phyloP scores from a whole-genome alignment of 2,329 filamentous ascomycete genomes.

The Aciculosporium take region DNA sequence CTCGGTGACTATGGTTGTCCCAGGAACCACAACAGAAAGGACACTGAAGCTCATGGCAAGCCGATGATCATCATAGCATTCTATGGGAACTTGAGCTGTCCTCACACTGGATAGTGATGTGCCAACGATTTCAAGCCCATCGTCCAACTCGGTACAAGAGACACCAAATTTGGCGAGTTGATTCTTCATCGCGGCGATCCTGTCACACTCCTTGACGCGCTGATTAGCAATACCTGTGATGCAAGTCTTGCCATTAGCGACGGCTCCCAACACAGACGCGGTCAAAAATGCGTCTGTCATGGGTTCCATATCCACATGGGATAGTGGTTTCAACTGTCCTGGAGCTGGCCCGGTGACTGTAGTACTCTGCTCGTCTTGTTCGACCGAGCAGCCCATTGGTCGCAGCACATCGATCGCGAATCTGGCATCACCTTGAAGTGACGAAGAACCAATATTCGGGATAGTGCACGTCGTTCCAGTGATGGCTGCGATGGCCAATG shows the following conservation, averaged over 20 bases:
- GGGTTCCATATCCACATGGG: slow-evolving; percentile 90
- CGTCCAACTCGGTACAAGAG: slow-evolving; percentile 71
- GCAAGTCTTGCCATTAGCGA: slow-evolving; percentile 67
- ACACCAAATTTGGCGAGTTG: slow-evolving; percentile 92
- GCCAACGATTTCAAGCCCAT: slow-evolving; percentile 70
- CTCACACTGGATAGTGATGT: slow-evolving; percentile 31
- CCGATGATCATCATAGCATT: slow-evolving; percentile 94
- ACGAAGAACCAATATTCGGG: slow-evolving; percentile 86
- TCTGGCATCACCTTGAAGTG: slow-evolving; percentile 84
- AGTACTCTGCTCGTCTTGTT: slow-evolving; percentile 73
- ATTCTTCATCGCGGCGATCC: slow-evolving; percentile 88
- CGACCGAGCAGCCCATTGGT: slow-evolving; percentile 87
- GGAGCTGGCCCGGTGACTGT: slow-evolving; percentile 78
- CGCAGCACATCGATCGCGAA: slow-evolving; percentile 82
- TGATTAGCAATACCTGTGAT: slow-evolving; percentile 96
- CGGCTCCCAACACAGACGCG: slow-evolving; percentile 81
- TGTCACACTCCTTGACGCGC: slow-evolving; percentile 94
- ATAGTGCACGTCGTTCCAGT: slow-evolving; percentile 92
- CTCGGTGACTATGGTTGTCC: slow-evolving; percentile 66
- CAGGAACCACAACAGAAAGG: slow-evolving; percentile 55
- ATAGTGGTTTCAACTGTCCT: slow-evolving; percentile 59
- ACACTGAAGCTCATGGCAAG: slow-evolving; percentile 98
- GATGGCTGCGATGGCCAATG: slow-evolving; percentile 84
- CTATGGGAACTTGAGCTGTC: slow-evolving; percentile 52
- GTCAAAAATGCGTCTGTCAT: slow-evolving; percentile 99